phyloP scores from a whole-genome alignment of 352 stramenopile genomes.

The Pythium rhizo-oryzae region DNA sequence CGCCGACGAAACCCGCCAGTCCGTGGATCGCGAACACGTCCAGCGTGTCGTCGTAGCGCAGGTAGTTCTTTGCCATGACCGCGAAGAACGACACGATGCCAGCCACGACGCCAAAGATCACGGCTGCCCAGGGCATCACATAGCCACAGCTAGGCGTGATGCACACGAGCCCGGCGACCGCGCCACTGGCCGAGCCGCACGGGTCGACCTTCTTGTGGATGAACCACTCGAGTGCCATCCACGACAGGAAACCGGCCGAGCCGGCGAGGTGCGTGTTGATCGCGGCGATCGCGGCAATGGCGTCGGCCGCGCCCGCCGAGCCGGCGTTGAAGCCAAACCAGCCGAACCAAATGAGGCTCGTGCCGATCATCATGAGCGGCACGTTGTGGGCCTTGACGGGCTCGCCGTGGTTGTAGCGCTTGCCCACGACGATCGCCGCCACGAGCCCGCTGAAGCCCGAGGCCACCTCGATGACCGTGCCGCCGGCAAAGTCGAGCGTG shows the following conservation, averaged over 20 bases:
- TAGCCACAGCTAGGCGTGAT: constrained; percentile 77
- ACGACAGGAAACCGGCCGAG: constrained; percentile 66
- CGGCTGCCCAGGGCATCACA: constrained; percentile 65
- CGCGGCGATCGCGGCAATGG: constrained; percentile 62
- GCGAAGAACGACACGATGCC: constrained; percentile 50
- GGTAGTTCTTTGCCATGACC: constrained; percentile 62
- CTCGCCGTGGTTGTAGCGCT: constrained; percentile 72
- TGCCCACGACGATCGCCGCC: constrained; percentile 66
- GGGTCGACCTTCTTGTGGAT: constrained; percentile 63
- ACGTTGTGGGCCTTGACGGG: constrained; percentile 83
- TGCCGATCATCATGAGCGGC: constrained; percentile 83
- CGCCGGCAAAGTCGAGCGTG: constrained; percentile 79
- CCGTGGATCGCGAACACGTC: constrained; percentile 81
- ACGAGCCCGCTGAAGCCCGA: constrained; percentile 79
- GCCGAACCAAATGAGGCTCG: constrained; percentile 78
- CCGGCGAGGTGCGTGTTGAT: constrained; percentile 80
- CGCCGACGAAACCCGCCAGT: constrained; percentile 60
- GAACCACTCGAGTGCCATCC: constrained; percentile 60
- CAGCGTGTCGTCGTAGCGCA: constrained; percentile 80
- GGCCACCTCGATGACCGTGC: constrained; percentile 87
- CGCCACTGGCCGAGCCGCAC: constrained; percentile 60
- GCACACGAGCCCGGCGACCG: constrained; percentile 60
- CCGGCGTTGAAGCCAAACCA: constrained; percentile 88
- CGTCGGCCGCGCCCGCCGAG: constrained; percentile 56
- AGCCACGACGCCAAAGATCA: constrained; percentile 71